A percentile compares a stretch with the other conserved stretches of the same genome.
Evolutionary conservation across 2,329 filamentous ascomycete species (phyloP).

Genomic region (Aspergillus melleus): DNA sequence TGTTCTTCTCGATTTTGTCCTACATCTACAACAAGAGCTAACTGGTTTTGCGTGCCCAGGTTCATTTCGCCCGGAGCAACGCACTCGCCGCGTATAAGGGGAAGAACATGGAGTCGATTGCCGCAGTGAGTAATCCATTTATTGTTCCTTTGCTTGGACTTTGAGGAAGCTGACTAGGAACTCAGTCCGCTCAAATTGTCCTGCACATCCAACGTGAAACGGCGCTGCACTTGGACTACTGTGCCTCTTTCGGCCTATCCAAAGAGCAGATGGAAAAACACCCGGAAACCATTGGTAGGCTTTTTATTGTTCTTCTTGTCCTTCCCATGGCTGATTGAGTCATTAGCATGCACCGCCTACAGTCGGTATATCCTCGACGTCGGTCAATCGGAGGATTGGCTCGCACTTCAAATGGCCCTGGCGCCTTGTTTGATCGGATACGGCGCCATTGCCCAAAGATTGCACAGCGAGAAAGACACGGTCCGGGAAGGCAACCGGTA

Average conservation of each 20-base stretch:
- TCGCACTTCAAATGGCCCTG: constrained; percentile 80
- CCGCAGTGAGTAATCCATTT: constrained; percentile 54
- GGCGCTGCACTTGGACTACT: constrained; percentile 78
- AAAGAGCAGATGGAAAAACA: constrained; percentile 69
- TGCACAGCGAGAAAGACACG: constrained; percentile 64
- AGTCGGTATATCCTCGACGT: constrained; percentile 86
- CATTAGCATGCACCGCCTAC: constrained; percentile 73
- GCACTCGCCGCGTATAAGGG: constrained; percentile 84
- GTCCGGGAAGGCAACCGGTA: constrained; percentile 68
- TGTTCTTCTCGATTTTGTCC: neutral
- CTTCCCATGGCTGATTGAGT: constrained; percentile 2
- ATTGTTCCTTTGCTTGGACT: neutral
- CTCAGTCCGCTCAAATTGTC: constrained; percentile 67
- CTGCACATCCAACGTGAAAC: constrained; percentile 77
- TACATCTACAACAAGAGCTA: neutral
- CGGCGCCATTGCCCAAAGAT: constrained; percentile 70
- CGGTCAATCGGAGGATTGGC: constrained; percentile 82
- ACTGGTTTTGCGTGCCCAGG: constrained; percentile 45
- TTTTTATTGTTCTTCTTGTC: neutral
- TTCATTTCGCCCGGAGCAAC: constrained; percentile 85
- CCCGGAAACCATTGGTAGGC: constrained; percentile 70
- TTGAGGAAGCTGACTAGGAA: neutral
- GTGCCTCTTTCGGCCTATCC: constrained; percentile 74
- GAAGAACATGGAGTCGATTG: constrained; percentile 70
- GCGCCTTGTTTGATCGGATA: constrained; percentile 91